Percentiles rank a stretch among this genome's conserved stretches.
Evolutionary conservation across 2,329 filamentous ascomycete species (phyloP).

Genomic region (Paracorniculantispora psalliotae): DNA sequence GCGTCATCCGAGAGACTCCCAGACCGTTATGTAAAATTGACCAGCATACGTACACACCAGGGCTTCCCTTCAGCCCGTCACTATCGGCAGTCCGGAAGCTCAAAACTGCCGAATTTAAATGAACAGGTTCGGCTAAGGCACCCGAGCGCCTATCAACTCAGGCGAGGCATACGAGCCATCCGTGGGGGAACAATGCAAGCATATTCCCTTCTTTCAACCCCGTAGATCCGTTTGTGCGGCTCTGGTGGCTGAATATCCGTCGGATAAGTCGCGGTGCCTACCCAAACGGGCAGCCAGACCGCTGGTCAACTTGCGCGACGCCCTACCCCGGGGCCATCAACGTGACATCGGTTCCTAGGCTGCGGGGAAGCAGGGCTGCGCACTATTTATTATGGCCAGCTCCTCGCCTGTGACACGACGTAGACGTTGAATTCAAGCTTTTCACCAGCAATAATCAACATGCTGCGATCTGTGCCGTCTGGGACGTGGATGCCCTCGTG

Average conservation of each 20-base stretch:
- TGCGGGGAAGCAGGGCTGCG: not conserved
- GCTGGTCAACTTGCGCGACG: not conserved
- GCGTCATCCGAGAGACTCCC: not conserved
- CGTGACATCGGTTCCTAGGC: not conserved
- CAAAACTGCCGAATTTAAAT: not conserved
- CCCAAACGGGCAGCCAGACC: not conserved
- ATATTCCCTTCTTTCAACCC: not conserved
- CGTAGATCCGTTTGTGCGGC: not conserved
- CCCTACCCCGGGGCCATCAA: not conserved
- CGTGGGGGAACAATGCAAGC: not conserved
- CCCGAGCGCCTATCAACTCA: no score
- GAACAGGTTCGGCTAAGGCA: not conserved
- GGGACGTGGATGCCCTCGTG: slow-evolving; percentile 44
- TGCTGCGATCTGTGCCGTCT: slow-evolving; percentile 21
- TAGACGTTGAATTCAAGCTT: not conserved
- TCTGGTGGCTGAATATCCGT: slow-evolving; percentile 3
- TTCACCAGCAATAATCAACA: not conserved
- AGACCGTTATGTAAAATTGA: not conserved
- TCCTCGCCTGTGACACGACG: not conserved
- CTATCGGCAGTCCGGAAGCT: not conserved
- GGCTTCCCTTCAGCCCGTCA: no score
- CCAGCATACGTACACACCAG: not conserved
- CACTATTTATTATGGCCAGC: not conserved
- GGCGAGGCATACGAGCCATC: no score
- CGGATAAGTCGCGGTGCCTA: not conserved